A percentile compares a stretch with the other conserved stretches of the same genome.
phyloP scores from a whole-genome alignment of 2,329 filamentous ascomycete species.

The Camillea tinctor region DNA sequence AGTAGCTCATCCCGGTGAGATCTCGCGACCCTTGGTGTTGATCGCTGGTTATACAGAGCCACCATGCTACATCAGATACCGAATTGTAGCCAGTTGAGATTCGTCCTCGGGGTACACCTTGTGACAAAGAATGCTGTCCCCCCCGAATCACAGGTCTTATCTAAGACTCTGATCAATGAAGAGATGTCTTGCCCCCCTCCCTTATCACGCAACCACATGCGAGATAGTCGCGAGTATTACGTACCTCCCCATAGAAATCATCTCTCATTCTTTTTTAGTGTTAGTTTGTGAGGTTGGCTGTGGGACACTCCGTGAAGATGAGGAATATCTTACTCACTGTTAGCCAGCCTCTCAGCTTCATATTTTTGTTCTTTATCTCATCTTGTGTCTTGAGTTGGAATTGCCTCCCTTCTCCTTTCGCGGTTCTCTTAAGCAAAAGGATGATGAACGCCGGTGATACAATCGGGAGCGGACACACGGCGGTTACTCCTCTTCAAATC shows the following conservation, averaged over 20 bases:
- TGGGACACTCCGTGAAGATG: background rate
- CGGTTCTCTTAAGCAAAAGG: background rate
- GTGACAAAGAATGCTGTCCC: background rate
- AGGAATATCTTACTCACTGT: background rate
- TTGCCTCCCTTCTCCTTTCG: background rate
- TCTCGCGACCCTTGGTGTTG: background rate
- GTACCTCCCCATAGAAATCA: background rate
- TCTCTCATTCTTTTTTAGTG: background rate
- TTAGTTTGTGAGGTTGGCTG: background rate
- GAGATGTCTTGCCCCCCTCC: background rate
- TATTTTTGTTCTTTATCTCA: background rate
- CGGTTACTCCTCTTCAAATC: background rate
- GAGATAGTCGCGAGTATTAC: background rate
- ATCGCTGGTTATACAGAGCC: background rate
- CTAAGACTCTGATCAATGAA: background rate
- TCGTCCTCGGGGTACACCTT: background rate
- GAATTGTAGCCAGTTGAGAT: background rate
- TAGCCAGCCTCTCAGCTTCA: background rate
- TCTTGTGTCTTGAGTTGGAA: background rate
- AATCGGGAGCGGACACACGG: background rate
- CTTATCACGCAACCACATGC: background rate
- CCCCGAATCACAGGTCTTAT: background rate
- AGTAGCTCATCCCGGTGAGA: background rate
- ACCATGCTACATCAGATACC: background rate
- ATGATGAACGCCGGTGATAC: background rate